phyloP scores from a whole-genome alignment of 257 asterid species.

The Jaltomata sinuosa region DNA sequence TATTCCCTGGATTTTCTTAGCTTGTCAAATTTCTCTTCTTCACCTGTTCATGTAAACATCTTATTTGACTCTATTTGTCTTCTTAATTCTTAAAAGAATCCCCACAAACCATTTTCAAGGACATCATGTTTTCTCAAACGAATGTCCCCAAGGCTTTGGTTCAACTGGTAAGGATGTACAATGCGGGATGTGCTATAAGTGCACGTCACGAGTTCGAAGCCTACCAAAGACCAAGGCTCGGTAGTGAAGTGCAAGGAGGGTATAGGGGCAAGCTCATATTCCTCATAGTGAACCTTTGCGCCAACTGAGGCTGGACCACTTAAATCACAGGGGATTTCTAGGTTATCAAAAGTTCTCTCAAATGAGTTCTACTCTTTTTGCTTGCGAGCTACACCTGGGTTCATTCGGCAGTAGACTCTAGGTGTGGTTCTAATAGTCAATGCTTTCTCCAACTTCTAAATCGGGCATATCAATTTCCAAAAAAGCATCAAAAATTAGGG shows the following conservation, averaged over 20 bases:
- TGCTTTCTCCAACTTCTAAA: neutral
- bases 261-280: neutral
- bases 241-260: neutral
- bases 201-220: neutral
- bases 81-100: neutral
- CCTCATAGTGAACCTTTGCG: neutral
- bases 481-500: neutral
- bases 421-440: neutral
- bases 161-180: neutral
- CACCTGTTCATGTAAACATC: neutral
- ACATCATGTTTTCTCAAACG: neutral
- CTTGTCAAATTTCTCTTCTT: neutral
- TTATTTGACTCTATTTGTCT: neutral
- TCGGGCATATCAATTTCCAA: neutral
- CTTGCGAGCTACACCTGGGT: neutral
- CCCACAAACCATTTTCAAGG: neutral
- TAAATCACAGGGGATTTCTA: neutral
- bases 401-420: neutral
- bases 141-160: neutral
- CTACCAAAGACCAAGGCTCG: neutral
- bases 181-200: neutral
- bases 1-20: neutral
- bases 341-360: neutral
- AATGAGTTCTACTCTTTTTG: neutral
- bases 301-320: neutral